A percentile compares a stretch with the other conserved stretches of the same genome.
phyloP scores from a whole-genome alignment of 2,329 filamentous ascomycete genomes.

The Xylariaceae sp. region DNA sequence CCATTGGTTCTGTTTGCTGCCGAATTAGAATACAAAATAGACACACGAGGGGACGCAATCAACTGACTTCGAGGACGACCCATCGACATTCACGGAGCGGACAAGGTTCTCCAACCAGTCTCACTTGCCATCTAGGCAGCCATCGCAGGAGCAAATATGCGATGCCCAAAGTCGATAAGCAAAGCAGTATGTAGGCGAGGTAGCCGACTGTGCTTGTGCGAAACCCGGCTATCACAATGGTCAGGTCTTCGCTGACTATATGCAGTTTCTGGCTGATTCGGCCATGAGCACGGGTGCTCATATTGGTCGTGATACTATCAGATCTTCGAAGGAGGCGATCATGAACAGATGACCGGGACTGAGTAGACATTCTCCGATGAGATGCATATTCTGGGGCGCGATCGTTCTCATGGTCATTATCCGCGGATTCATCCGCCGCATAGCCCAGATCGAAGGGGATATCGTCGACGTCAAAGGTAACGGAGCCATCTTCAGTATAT shows the following conservation, averaged over 20 bases:
- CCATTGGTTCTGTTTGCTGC: conserved; percentile 74
- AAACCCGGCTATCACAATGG: conserved; percentile 89
- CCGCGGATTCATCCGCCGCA: conserved; percentile 35
- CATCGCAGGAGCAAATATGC: conserved; percentile 83
- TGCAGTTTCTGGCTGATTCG: conserved; percentile 85
- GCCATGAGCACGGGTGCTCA: conserved; percentile 56
- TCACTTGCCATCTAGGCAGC: conserved; percentile 82
- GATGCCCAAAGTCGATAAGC: conserved; percentile 66
- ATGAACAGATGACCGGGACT: conserved; percentile 52
- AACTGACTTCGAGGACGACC: conserved; percentile 77
- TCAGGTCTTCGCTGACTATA: conserved; percentile 88
- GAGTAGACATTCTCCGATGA: conserved; percentile 58
- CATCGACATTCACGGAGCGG: conserved; percentile 73
- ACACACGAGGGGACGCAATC: not conserved
- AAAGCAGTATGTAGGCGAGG: conserved; percentile 63
- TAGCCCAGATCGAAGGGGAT: conserved; percentile 31
- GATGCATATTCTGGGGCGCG: conserved; percentile 43
- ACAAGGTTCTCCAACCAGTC: conserved; percentile 62
- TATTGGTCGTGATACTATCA: conserved; percentile 64
- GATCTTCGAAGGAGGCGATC: conserved; percentile 61
- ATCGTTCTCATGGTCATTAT: conserved; percentile 39
- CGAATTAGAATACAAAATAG: not conserved
- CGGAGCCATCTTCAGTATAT: conserved; percentile 36
- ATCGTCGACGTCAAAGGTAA: conserved; percentile 30
- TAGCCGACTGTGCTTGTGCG: conserved; percentile 68